phyloP scores from a whole-genome alignment of 768 basidiomycete genomes.

The Trametes gibbosa region DNA sequence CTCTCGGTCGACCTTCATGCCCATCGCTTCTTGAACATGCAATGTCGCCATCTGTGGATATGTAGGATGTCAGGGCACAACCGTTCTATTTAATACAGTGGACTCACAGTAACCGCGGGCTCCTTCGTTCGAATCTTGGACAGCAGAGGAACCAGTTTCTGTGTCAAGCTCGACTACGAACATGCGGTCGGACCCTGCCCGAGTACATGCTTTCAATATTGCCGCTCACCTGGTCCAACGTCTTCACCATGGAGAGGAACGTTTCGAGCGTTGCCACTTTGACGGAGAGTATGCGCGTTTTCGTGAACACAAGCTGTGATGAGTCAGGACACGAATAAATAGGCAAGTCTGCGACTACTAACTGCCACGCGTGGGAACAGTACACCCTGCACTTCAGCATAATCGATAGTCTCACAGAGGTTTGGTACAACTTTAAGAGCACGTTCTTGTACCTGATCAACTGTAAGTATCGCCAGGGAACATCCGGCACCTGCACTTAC shows the following conservation, averaged over 20 bases:
- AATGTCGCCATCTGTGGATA: constrained; percentile 74
- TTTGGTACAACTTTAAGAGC: constrained; percentile 81
- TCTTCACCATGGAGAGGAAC: constrained; percentile 84
- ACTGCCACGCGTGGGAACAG: constrained; percentile 91
- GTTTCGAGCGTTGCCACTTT: constrained; percentile 88
- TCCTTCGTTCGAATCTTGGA: constrained; percentile 96
- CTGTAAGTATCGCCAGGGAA: neutral
- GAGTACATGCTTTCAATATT: neutral
- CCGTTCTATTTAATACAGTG: neutral
- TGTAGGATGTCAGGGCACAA: neutral
- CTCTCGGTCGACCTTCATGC: constrained; percentile 89
- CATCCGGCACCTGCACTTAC: constrained; percentile 37
- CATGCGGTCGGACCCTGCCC: neutral
- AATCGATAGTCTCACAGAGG: constrained; percentile 91
- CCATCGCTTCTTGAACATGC: constrained; percentile 94
- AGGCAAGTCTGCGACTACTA: neutral
- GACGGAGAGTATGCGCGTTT: constrained; percentile 84
- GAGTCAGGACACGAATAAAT: neutral
- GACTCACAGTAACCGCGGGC: constrained; percentile 83
- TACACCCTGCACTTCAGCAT: constrained; percentile 88
- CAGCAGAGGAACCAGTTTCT: constrained; percentile 91
- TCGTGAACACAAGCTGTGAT: constrained; percentile 82
- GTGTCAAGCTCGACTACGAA: constrained; percentile 75
- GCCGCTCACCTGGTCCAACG: constrained; percentile 72
- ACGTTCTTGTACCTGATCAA: constrained; percentile 81